phyloP scores from a whole-genome alignment of 352 stramenopile genomes.

The Globisporangium okanoganense region DNA sequence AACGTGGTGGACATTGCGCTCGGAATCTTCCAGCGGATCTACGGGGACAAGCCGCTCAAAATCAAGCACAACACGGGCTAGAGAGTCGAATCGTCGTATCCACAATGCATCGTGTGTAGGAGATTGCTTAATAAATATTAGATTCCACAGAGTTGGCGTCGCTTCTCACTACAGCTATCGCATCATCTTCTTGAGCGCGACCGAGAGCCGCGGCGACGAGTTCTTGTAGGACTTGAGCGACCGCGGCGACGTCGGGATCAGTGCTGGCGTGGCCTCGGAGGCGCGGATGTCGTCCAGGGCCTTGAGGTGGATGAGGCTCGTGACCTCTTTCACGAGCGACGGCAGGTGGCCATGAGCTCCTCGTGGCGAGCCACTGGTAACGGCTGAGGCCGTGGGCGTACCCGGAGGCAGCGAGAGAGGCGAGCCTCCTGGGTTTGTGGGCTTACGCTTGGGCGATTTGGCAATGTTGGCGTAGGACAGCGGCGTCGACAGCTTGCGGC shows the following conservation, averaged over 20 bases:
- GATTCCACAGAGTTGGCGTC: neutral
- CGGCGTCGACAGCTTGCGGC: slow-evolving; percentile 32
- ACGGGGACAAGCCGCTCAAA: slow-evolving; percentile 28
- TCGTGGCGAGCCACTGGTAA: neutral
- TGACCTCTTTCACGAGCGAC: slow-evolving; percentile 13
- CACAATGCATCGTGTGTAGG: too few relatives aligned
- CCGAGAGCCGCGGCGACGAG: slow-evolving; percentile 33
- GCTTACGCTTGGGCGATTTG: slow-evolving; percentile 25
- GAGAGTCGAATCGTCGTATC: too few relatives aligned
- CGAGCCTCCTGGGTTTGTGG: slow-evolving; percentile 6
- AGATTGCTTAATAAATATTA: slow-evolving; percentile 3
- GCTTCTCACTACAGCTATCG: slow-evolving; percentile 14
- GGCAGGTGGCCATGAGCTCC: slow-evolving; percentile 1
- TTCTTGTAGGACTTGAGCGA: slow-evolving; percentile 47
- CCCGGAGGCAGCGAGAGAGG: slow-evolving; percentile 13
- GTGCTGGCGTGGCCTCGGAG: slow-evolving; percentile 26
- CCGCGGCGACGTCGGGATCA: slow-evolving; percentile 30
- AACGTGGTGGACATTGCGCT: slow-evolving; percentile 56
- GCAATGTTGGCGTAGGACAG: slow-evolving; percentile 28
- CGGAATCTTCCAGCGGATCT: slow-evolving; percentile 32
- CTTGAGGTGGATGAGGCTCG: slow-evolving; percentile 13
- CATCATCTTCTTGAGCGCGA: slow-evolving; percentile 44
- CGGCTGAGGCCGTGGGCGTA: neutral
- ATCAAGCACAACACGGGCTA: slow-evolving; percentile 33
- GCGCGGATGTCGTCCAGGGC: slow-evolving; percentile 19